These are phyloP conservation scores for Cystofilobasidium bisporidii DNA, from an alignment of 768 basidiomycete species.

Conservation along the genomic window DNA sequence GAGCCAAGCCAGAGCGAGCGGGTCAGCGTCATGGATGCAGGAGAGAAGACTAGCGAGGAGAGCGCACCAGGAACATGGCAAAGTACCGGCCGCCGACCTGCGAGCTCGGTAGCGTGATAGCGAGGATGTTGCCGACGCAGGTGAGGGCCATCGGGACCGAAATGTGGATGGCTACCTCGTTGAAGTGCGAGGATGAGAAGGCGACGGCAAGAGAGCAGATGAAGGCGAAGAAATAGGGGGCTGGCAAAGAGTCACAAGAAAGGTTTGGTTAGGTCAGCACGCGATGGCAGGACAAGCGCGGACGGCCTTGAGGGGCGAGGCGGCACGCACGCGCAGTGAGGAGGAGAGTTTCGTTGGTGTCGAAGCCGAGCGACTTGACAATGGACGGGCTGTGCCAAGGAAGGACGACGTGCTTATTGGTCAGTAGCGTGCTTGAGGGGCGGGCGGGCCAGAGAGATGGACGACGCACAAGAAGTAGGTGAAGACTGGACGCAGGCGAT, in stretches of 20 bases:
- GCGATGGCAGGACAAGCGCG: too few species aligned
- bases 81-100: background rate
- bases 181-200: constrained; percentile 34
- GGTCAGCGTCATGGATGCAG: too few species aligned
- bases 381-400: constrained; percentile 20
- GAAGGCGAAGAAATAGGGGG: constrained; percentile 37
- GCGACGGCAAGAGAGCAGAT: constrained; percentile 33
- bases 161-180: constrained; percentile 36
- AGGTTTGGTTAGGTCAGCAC: background rate
- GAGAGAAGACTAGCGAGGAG: too few species aligned
- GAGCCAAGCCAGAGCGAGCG: too few species aligned
- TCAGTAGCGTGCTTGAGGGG: too few species aligned
- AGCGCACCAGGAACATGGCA: background rate
- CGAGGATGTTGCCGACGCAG: constrained; percentile 35
- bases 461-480: background rate
- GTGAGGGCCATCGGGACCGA: constrained; percentile 30
- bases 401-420: background rate
- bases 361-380: constrained; percentile 33
- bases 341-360: constrained; percentile 33
- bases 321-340: constrained; percentile 34
- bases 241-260: constrained; percentile 24
- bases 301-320: constrained; percentile 6
- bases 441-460: background rate
- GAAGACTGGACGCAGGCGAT: constrained; percentile 5
- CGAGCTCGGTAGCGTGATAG: constrained; percentile 32